These are phyloP conservation scores for Endocladia muricata DNA, from an alignment of 31 red algal species.

Conservation along the genomic window DNA sequence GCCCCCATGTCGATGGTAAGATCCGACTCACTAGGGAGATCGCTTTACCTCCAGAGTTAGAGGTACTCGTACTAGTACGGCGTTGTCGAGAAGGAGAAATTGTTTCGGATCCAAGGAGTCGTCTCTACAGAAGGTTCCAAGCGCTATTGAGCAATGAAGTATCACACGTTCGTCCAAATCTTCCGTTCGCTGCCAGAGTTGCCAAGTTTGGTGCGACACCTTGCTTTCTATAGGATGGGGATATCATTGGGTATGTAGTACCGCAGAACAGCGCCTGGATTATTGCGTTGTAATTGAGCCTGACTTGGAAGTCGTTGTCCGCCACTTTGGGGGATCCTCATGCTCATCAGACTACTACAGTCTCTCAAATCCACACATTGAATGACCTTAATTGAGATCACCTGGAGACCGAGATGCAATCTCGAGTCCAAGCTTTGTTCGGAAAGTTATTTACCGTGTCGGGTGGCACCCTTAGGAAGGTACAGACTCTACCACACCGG, in stretches of 20 bases:
- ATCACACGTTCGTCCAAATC: neutral
- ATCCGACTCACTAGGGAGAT: neutral
- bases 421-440: neutral
- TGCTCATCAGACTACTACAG: neutral
- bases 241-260: neutral
- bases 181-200: neutral
- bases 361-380: neutral
- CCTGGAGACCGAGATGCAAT: neutral
- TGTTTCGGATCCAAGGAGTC: neutral
- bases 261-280: neutral
- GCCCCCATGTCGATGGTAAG: neutral
- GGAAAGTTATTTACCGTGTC: slow-evolving; percentile 1
- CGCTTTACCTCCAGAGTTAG: neutral
- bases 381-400: neutral
- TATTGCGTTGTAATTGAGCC: neutral
- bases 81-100: neutral
- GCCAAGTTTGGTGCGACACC: neutral
- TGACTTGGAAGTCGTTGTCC: too few relatives aligned
- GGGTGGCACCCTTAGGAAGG: neutral
- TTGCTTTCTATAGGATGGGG: neutral
- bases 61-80: neutral
- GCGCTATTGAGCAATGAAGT: neutral
- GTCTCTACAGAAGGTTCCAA: neutral
- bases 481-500: neutral
- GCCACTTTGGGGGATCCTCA: neutral